phyloP scores from a whole-genome alignment of 2,329 filamentous ascomycete genomes.

The Colletotrichum phormii region DNA sequence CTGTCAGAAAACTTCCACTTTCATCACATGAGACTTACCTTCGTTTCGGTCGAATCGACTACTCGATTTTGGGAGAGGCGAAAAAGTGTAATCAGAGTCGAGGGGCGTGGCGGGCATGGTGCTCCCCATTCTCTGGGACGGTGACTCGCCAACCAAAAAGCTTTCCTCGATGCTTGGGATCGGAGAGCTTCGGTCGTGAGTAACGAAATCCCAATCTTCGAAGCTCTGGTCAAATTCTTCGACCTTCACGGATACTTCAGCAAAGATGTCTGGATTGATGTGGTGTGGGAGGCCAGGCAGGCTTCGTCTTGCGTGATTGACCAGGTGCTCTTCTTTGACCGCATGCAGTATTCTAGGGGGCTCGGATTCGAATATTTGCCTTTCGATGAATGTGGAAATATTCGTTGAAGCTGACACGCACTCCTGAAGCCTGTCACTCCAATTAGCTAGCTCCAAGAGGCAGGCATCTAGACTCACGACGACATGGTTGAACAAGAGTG shows the following conservation, averaged over 20 bases:
- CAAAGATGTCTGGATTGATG: background rate
- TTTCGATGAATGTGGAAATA: background rate
- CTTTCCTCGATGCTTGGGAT: too few relatives aligned
- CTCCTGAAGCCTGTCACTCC: background rate
- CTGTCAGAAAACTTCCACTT: background rate
- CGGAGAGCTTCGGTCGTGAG: background rate
- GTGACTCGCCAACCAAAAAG: too few relatives aligned
- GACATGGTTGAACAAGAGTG: background rate
- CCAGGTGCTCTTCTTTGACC: background rate
- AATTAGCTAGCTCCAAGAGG: background rate
- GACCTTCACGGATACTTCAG: background rate
- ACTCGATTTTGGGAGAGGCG: background rate
- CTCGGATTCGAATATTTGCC: background rate
- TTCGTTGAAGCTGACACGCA: background rate
- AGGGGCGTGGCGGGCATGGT: background rate
- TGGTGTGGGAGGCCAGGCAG: background rate
- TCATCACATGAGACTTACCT: background rate
- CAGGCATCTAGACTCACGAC: background rate
- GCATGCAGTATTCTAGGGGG: background rate
- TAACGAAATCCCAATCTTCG: background rate
- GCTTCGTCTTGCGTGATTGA: too few relatives aligned
- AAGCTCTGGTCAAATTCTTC: background rate
- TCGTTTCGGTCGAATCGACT: slow-evolving; percentile 3
- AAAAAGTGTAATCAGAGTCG: background rate
- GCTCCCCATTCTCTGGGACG: background rate